phyloP scores from a whole-genome alignment of 169 alveolate species.

The Theileria sp. region DNA sequence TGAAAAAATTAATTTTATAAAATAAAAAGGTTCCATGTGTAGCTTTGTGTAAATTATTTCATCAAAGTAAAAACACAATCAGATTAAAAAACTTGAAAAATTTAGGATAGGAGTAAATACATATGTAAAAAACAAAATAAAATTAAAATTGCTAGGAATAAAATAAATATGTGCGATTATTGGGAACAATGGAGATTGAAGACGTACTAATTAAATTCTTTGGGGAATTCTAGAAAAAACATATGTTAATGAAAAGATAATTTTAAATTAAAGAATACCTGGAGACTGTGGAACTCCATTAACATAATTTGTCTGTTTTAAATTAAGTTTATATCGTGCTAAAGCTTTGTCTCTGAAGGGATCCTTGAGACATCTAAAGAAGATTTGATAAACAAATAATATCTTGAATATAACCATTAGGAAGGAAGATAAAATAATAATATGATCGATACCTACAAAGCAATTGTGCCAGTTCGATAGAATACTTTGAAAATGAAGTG shows the following conservation, averaged over 20 bases:
- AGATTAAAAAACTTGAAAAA: neutral
- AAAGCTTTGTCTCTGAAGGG: conserved; percentile 78
- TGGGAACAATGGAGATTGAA: conserved; percentile 19
- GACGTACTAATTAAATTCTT: conserved; percentile 27
- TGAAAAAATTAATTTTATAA: neutral
- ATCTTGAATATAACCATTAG: neutral
- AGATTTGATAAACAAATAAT: neutral
- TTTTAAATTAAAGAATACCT: conserved; percentile 40
- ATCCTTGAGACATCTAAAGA: conserved; percentile 74
- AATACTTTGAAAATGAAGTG: conserved; percentile 74
- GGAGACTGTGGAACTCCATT: conserved; percentile 74
- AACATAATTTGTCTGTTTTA: conserved; percentile 69
- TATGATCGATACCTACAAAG: conserved; percentile 70
- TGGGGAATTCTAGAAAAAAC: conserved; percentile 36
- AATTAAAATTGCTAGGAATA: neutral
- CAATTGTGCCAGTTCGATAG: conserved; percentile 77
- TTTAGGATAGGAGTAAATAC: neutral
- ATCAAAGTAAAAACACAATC: neutral
- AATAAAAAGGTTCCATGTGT: neutral
- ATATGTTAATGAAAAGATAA: neutral
- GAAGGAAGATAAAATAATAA: neutral
- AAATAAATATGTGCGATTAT: conserved; percentile 32
- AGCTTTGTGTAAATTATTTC: neutral
- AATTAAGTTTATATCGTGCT: conserved; percentile 71
- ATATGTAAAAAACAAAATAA: neutral